Conservation (phyloP, 1,139 yeast genomes). For the Zygosaccharomyces pseudobailii region DNA sequence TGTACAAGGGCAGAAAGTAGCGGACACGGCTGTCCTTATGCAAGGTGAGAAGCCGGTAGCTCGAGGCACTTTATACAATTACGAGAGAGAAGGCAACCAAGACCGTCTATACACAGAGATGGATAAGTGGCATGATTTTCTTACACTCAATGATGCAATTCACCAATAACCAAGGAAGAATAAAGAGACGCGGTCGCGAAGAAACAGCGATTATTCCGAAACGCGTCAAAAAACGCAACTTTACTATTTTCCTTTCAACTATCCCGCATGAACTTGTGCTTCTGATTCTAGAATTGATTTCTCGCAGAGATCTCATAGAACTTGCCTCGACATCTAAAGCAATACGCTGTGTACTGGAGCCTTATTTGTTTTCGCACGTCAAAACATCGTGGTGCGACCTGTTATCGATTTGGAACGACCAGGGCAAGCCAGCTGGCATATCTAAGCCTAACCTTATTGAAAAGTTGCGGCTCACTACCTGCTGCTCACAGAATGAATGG, state of each 20-base stretch:
- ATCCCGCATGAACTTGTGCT: conserved; percentile 17
- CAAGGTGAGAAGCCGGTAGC: conserved; percentile 4
- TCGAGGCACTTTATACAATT: conserved; percentile 11
- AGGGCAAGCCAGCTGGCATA: conserved; percentile 5
- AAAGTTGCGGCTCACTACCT: conserved; percentile 22
- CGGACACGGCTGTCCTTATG: conserved; percentile 12
- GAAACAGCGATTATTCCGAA: not conserved
- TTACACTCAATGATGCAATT: conserved; percentile 15
- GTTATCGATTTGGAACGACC: conserved; percentile 5
- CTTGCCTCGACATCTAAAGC: conserved; percentile 9
- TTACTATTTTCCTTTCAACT: conserved; percentile 7
- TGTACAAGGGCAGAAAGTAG: conserved; percentile 19
- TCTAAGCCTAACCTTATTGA: conserved; percentile 18
- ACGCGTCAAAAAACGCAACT: not conserved
- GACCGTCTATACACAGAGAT: conserved; percentile 17
- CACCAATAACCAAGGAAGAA: conserved; percentile 8
- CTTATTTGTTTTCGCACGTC: conserved; percentile 27
- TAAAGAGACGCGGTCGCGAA: not conserved
- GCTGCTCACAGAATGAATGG: conserved; percentile 33
- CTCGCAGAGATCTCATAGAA: conserved; percentile 13
- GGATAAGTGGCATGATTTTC: conserved; percentile 17
- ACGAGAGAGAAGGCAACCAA: conserved; percentile 28
- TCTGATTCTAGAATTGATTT: conserved; percentile 5
- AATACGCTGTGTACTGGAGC: conserved; percentile 14
- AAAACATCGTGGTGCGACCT: conserved; percentile 25